Percentiles rank a stretch among this genome's conserved stretches.
phyloP scores from a whole-genome alignment of 371 early-diverging fungal genomes.

The Dinochytrium kinnereticum region DNA sequence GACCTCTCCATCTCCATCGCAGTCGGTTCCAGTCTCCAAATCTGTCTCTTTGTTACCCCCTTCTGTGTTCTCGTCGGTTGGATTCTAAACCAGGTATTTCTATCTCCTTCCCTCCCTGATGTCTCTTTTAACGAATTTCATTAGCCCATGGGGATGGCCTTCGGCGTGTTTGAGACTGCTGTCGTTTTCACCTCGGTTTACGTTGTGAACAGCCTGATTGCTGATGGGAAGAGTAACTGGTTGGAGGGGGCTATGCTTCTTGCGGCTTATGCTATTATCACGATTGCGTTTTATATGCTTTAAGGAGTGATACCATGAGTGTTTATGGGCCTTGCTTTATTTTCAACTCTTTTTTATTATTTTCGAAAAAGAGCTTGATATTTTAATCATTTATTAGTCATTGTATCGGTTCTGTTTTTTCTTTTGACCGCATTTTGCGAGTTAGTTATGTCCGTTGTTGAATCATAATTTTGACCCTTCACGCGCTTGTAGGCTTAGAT shows the following conservation, averaged over 20 bases:
- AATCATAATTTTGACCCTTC: no score
- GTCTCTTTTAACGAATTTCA: not conserved
- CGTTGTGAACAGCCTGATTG: constrained; percentile 55
- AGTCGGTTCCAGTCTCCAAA: constrained; percentile 90
- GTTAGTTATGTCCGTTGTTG: no score
- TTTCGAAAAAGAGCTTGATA: no score
- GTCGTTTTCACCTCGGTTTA: constrained; percentile 83
- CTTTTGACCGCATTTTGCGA: no score
- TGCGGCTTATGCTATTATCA: constrained; percentile 73
- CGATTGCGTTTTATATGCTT: constrained; percentile 68
- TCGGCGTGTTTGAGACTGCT: constrained; percentile 80
- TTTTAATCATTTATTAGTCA: no score
- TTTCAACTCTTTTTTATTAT: no score
- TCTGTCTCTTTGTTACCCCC: constrained; percentile 80
- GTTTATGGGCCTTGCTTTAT: no score
- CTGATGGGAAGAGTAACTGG: constrained; percentile 51
- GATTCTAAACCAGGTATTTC: constrained; percentile 64
- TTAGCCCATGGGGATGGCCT: constrained; percentile 73
- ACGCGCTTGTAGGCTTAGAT: no score
- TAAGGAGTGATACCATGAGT: no score
- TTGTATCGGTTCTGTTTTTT: no score
- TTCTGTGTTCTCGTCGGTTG: constrained; percentile 87
- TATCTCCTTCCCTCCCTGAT: not conserved
- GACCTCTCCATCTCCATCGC: constrained; percentile 82
- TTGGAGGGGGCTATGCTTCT: constrained; percentile 82